Evolutionary conservation across 148 eudicot genomes (phyloP).

Genomic region (Vaccinium corymbosum): DNA sequence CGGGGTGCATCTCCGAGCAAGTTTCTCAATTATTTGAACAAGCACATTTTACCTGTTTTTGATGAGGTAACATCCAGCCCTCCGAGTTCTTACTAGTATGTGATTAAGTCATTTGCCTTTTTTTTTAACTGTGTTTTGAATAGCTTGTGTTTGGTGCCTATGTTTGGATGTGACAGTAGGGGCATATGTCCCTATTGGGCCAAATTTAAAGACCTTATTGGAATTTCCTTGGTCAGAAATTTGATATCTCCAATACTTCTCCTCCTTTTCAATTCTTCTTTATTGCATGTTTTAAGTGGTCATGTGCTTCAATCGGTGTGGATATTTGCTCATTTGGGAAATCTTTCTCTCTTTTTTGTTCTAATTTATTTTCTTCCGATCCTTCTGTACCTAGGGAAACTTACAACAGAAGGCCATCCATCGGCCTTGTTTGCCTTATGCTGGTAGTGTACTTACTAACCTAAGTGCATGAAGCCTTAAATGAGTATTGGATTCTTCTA

Average conservation of each 20-base stretch:
- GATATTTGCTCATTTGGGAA: background rate
- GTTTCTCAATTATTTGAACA: slow-evolving; percentile 72
- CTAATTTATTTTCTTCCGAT: background rate
- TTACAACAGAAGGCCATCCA: background rate
- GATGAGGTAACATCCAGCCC: slow-evolving; percentile 54
- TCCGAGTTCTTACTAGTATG: background rate
- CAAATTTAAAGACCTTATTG: background rate
- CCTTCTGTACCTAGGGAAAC: background rate
- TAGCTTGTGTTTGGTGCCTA: background rate
- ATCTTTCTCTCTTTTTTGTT: background rate
- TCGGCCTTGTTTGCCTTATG: background rate
- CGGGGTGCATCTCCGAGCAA: slow-evolving; percentile 90
- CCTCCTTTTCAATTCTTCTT: background rate
- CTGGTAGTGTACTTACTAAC: background rate
- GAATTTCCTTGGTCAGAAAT: background rate
- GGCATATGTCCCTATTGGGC: background rate
- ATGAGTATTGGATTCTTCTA: slow-evolving; percentile 1
- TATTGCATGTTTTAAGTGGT: background rate
- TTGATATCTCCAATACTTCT: background rate
- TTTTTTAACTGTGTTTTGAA: background rate
- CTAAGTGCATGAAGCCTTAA: background rate
- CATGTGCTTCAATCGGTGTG: background rate
- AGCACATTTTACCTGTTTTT: slow-evolving; percentile 78
- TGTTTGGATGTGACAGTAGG: background rate
- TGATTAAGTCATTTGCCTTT: background rate